These are phyloP conservation scores for Polygonum aviculare DNA, from an alignment of 148 eudicot species.

Conservation along the genomic window DNA sequence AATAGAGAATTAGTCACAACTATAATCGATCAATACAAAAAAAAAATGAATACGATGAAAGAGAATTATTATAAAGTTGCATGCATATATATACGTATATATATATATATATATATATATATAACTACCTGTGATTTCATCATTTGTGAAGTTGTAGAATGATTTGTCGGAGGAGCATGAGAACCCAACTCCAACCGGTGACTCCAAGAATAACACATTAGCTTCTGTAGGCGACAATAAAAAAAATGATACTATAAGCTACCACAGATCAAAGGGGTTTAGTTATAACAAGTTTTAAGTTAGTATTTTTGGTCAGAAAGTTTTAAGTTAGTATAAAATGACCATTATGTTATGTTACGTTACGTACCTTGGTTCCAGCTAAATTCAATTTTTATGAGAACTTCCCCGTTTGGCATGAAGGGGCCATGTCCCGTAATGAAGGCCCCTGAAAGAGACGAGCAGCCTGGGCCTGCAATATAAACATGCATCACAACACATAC, in stretches of 20 bases:
- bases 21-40: no score
- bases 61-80: no score
- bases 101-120: no score
- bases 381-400: neutral
- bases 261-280: no score
- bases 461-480: neutral
- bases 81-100: no score
- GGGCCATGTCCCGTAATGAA: neutral
- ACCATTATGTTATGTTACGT: no score
- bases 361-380: slow-evolving; percentile 11
- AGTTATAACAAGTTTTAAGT: no score
- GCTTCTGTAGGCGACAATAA: no score
- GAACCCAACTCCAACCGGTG: slow-evolving; percentile 4
- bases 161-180: neutral
- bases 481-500: neutral
- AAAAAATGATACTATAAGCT: neutral
- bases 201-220: slow-evolving; percentile 7
- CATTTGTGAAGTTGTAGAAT: neutral
- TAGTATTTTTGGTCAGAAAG: no score
- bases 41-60: neutral
- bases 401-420: neutral
- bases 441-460: neutral
- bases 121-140: slow-evolving; percentile 3
- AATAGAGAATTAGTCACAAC: no score
- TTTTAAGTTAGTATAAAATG: no score